Conservation (phyloP, 1,284 basidiomycete genomes). For the Ceratobasidium sp. region DNA sequence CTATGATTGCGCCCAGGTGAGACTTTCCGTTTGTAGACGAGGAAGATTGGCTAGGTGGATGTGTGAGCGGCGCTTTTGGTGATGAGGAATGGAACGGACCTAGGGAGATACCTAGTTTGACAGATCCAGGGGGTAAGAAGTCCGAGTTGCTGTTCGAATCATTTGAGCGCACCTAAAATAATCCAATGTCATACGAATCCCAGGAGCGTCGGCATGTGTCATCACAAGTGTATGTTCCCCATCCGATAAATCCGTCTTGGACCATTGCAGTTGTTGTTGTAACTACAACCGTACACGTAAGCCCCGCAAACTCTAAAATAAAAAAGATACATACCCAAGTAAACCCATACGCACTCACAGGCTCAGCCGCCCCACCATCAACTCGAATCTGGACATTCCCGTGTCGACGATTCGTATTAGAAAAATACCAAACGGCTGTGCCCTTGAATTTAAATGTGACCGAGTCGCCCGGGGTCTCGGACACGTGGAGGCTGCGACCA, state of each 20-base stretch:
- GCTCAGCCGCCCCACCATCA: neutral
- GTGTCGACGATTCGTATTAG: neutral
- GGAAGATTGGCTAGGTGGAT: neutral
- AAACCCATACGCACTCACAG: neutral
- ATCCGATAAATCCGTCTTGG: neutral
- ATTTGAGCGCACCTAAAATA: slow-evolving; percentile 16
- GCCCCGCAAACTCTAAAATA: neutral
- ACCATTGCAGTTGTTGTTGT: slow-evolving; percentile 17
- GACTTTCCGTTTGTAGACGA: neutral
- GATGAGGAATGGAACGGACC: neutral
- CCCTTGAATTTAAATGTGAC: neutral
- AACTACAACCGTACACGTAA: neutral
- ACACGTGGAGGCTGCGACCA: neutral
- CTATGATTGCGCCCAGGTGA: neutral
- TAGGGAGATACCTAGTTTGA: slow-evolving; percentile 1
- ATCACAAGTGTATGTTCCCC: slow-evolving; percentile 14
- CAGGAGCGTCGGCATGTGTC: slow-evolving; percentile 3
- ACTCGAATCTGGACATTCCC: slow-evolving; percentile 1
- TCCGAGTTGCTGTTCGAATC: neutral
- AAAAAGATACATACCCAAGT: neutral
- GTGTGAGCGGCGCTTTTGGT: neutral
- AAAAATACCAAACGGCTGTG: slow-evolving; percentile 1
- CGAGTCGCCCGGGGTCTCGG: neutral
- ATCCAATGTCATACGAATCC: slow-evolving; percentile 5
- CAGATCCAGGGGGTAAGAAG: neutral